These are phyloP conservation scores for Paramecium bursaria DNA, from an alignment of 73 alveolate species.

Conservation along the genomic window DNA sequence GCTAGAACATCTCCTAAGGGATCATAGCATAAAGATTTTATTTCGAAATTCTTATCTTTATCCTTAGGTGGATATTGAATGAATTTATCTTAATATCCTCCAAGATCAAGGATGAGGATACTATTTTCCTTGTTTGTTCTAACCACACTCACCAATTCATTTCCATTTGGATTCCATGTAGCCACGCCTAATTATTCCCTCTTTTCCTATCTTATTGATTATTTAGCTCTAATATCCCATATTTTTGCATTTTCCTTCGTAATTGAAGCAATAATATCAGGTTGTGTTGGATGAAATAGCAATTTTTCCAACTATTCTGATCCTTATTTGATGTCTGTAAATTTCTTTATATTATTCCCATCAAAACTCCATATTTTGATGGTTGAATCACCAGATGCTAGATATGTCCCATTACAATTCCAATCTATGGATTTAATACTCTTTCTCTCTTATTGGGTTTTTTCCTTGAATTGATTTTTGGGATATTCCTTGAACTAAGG, in stretches of 20 bases:
- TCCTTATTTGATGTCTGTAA: conserved; percentile 29
- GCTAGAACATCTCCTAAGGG: conserved; percentile 28
- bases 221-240: conserved; percentile 48
- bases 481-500: conserved; percentile 53
- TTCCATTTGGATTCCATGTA: conserved; percentile 50
- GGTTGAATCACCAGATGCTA: conserved; percentile 33
- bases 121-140: conserved; percentile 32
- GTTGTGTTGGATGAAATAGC: conserved; percentile 57
- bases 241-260: conserved; percentile 49
- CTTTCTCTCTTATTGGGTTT: conserved; percentile 46
- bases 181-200: conserved; percentile 34
- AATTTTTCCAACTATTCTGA: conserved; percentile 50
- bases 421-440: conserved; percentile 53
- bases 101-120: conserved; percentile 10
- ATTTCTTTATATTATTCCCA: conserved; percentile 55
- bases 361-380: conserved; percentile 51
- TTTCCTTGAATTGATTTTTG: conserved; percentile 12
- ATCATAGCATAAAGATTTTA: conserved; percentile 16
- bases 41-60: conserved; percentile 48
- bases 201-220: conserved; percentile 30
- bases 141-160: conserved; percentile 35
- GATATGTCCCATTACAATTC: conserved; percentile 51
- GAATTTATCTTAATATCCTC: conserved; percentile 13
- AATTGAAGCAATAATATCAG: conserved; percentile 44
- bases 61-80: conserved; percentile 23